Base-by-base conservation (phyloP, 2,329 filamentous ascomycete genomes). In the Dactylellina parvicollis region DNA sequence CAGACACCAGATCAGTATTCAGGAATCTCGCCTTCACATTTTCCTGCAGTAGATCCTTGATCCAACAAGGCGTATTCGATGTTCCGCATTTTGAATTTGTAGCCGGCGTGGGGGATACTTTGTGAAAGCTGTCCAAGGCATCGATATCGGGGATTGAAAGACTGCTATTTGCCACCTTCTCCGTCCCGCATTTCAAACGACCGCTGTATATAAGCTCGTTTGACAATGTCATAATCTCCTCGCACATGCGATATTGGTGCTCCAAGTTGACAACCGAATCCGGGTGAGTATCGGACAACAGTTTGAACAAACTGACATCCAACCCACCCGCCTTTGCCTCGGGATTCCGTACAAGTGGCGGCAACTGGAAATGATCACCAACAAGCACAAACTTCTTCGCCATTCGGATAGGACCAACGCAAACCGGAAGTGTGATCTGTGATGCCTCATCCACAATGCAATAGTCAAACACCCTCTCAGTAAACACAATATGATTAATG, bases 371-470 rank as follows among this genome's bases (percentile, higher is more conserved):
- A 80, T 99, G 95, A 80, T 99, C 95, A 12, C 95, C 95, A 0
- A 99, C 95, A 0, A 99, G 86, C 16, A 99, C 91, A 80, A 99
- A 99, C 0, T 90, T 96, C 55, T 87, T 88, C 3, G 95, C 92
- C 87, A 97, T 91, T 9, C 95, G 88, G 76, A 99, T 96, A 0
- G 95, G 95, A 0, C 95, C 95, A 0, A 98, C 84, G 76, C 95
- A 98, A 18, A 97, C 94, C 0, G 95, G 95, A 18, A 99, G 83
- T 0, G 95, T 99, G 79, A 99, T 98, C 78, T 99, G 95, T 1
- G 93, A 97, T 0, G 95, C 95, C 81, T 99, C 95, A 76, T 99
- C 95, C 2, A 99, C 94, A 75, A 99, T 98, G 79, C 95, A 99
- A 79, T 97, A 98, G 81, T 99, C 95, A 77, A 99, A 99, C 0